Conservation (phyloP, 352 stramenopile genomes). For the Phytopythium aichiense region DNA sequence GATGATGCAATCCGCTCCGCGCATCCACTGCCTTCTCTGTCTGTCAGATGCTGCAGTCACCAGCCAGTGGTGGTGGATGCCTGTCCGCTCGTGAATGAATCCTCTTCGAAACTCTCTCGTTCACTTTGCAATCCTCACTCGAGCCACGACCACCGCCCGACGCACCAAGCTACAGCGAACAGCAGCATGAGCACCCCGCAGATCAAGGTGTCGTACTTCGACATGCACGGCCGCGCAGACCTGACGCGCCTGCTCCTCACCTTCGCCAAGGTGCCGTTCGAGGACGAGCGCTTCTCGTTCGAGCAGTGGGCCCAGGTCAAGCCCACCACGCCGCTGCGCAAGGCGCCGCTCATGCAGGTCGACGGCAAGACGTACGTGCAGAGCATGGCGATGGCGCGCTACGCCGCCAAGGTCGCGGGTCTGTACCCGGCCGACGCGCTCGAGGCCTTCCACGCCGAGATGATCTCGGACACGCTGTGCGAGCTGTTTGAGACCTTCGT, state of each 20-base stretch:
- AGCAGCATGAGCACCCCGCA: slow-evolving; percentile 4
- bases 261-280: slow-evolving; percentile 41
- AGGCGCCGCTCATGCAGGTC: slow-evolving; percentile 50
- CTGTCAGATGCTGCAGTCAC: background rate
- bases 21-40: background rate
- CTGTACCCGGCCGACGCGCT: slow-evolving; percentile 41
- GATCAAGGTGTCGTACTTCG: slow-evolving; percentile 53
- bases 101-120: background rate
- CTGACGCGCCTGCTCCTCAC: slow-evolving; percentile 42
- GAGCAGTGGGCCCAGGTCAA: slow-evolving; percentile 31
- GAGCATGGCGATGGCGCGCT: slow-evolving; percentile 54
- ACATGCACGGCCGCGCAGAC: slow-evolving; percentile 38
- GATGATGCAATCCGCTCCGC: background rate
- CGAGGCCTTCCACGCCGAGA: slow-evolving; percentile 38
- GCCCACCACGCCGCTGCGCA: slow-evolving; percentile 33
- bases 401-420: slow-evolving; percentile 41
- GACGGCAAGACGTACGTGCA: slow-evolving; percentile 37
- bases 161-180: background rate
- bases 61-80: background rate
- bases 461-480: slow-evolving; percentile 30
- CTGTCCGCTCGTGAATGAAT: background rate
- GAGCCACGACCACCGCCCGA: background rate
- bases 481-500: slow-evolving; percentile 23
- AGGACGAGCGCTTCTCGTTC: slow-evolving; percentile 35
- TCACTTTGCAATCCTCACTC: background rate